Base-by-base conservation (phyloP, 2,329 filamentous ascomycete genomes). In the Hypoxylon sp. region DNA sequence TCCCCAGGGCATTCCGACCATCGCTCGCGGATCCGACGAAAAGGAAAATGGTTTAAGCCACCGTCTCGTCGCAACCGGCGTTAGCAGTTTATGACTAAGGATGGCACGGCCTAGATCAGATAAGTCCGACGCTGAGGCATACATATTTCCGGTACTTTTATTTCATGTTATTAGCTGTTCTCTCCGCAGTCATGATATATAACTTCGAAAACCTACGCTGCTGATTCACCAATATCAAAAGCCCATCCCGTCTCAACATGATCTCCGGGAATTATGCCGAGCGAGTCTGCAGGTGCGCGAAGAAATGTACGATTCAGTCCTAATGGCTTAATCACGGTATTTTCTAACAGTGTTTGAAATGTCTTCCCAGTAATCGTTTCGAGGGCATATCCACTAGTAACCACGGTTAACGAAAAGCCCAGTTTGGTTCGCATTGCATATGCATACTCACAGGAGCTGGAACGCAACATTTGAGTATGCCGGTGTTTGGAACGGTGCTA, bases 1-100 rank as follows among this genome's bases (percentile, higher is more conserved):
- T n/a, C 75, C 81, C 81, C 81, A 83, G 0, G 80, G 77, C 21
- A 76, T 71, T 34, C 80, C 77, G 5, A 82, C 75, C 2, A 78
- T 75, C 61, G 80, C 81, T 45, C 75, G 75, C 2, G 82, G 77
- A 43, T 80, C 78, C 0, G 80, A 76, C 2, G 80, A 81, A 59
- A 78, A 79, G 0, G 79, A 72, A 23, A 77, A 75, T 0, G 81
- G 81, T 55, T 82, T 82, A 69, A 82, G 77, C 81, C 81, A 82
- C 19, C 75, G 76, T 25, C 76, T 75, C 0, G 80, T 82, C 23
- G 71, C 67, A 6, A 76, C 73, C 0, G 75, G 71, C 0, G 78
- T 67, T 5, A 82, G 75, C 7, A 82, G 73, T 0, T 79, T 79
- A 30, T 76, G 73, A 63, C 79, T 75, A 9, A 76, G 71, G 32